A percentile compares a stretch with the other conserved stretches of the same genome.
phyloP scores from a whole-genome alignment of 257 asterid genomes.

The Ophiorrhiza pumila region DNA sequence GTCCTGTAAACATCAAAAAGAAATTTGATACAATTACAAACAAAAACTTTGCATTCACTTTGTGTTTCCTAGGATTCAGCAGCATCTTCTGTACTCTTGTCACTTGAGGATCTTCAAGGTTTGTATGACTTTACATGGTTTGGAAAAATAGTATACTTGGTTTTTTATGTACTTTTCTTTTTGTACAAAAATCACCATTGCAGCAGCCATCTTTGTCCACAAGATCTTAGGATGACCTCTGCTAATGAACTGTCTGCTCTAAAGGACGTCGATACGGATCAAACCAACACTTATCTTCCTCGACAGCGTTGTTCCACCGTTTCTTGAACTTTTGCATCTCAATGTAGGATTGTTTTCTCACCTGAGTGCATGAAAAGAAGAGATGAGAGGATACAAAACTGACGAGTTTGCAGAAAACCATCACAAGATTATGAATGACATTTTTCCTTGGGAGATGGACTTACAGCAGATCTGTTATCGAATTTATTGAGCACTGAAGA shows the following conservation, averaged over 20 bases:
- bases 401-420: too few relatives aligned
- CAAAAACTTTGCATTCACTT: not conserved
- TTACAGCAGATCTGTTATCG: conserved; percentile 60
- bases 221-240: not conserved
- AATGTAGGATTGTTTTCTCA: conserved; percentile 47
- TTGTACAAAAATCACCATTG: conserved; percentile 13
- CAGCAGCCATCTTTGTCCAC: not conserved
- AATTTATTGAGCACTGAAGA: conserved; percentile 17
- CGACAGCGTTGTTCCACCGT: conserved; percentile 61
- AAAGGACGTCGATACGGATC: conserved; percentile 44
- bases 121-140: not conserved
- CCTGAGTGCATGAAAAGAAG: conserved; percentile 33
- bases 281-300: conserved; percentile 66
- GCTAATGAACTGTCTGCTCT: conserved; percentile 11
- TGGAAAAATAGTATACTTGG: not conserved
- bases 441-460: conserved; percentile 17
- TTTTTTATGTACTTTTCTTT: conserved; percentile 11
- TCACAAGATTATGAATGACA: not conserved
- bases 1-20: not conserved
- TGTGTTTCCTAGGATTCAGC: not conserved
- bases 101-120: not conserved
- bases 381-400: not conserved
- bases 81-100: not conserved
- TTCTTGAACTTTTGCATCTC: conserved; percentile 60
- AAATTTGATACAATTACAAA: not conserved